Base-by-base conservation (phyloP, 1,284 basidiomycete genomes). In the Heliocybe sulcata region DNA sequence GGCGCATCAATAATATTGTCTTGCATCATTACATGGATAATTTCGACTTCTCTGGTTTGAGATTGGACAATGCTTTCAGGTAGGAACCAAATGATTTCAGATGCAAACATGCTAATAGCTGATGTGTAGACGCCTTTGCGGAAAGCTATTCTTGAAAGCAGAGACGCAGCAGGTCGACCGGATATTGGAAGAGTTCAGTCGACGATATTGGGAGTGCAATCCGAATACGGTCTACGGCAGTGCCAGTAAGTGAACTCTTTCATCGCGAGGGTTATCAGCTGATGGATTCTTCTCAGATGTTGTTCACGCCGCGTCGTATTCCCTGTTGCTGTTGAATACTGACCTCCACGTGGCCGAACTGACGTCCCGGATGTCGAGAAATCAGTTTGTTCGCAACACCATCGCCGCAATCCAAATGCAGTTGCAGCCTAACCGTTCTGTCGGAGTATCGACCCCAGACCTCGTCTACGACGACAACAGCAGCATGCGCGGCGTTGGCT, bases 161-260 rank as follows among this genome's bases (percentile, higher is more conserved):
- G 96, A 99, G 72, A 97, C 96, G 0, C 97, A 99, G 67, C 95
- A 98, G 71, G 88, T 99, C 35, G 97, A 99, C 69, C 86, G 96
- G 45, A 97, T 99, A 61, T 77, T 99, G 19, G 91, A 91, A 60
- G 88, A 88, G 58, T 98, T 99, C 64, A 91, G 90, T 59, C 76
- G 84, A 48, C 81, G 93, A 8, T 99, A 91, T 70, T 94, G 86
- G 81, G 87, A 94, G 52, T 94, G 92, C 67, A 98, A 99, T 67
- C 87, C 90, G 0, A 75, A 74, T 2, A 81, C 83, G 23, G 65
- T 92, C 6, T 95, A 90, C 67, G 91, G 92, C 27, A 91, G 84
- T 59, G 77, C 90, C 3, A 89, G 92, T 93, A 63, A 66, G 89
- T 74, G 25, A 16, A 45, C 48, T 45, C 42, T 25, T 25, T 26